Percentiles rank a stretch among this genome's conserved stretches.
Evolutionary conservation across 345 rosid species (phyloP).

Genomic region (Limnanthes douglasii): DNA sequence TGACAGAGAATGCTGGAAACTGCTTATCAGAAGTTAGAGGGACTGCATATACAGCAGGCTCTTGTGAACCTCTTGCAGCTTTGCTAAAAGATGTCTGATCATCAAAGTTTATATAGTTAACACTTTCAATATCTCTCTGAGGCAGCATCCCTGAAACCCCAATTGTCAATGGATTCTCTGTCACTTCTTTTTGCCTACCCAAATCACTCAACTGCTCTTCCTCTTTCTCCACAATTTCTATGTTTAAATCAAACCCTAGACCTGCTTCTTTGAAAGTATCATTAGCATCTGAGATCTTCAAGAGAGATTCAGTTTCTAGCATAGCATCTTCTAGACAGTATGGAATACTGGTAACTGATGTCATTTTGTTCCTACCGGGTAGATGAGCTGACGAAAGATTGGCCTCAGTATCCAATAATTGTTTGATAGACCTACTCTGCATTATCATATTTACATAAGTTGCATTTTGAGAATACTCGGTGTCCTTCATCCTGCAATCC

Average conservation of each 20-base stretch:
- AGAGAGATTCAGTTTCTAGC: neutral
- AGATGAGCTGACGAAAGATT: conserved; percentile 9
- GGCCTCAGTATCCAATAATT: conserved; percentile 10
- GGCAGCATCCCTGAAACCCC: no score
- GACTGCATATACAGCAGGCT: conserved; percentile 4
- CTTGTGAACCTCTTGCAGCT: conserved; percentile 9
- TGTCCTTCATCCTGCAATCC: conserved; percentile 1
- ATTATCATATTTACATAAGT: neutral
- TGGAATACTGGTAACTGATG: conserved; percentile 3
- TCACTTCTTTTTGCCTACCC: no score
- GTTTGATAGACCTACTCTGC: conserved; percentile 3
- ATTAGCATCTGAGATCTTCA: conserved; percentile 5
- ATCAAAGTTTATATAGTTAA: no score
- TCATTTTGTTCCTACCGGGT: conserved; percentile 10
- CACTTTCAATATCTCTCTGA: no score
- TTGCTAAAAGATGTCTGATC: conserved; percentile 10
- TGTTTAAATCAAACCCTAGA: no score
- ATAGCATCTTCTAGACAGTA: conserved; percentile 11
- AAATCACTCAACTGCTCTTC: no score
- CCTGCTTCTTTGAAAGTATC: no score
- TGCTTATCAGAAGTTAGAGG: conserved; percentile 12
- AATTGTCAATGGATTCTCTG: no score
- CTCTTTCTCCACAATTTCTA: no score
- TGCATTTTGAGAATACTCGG: conserved; percentile 7
- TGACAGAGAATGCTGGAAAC: conserved; percentile 13